These are phyloP conservation scores for Geranomyces variabilis DNA, from an alignment of 192 early-diverging fungal species.

Conservation along the genomic window DNA sequence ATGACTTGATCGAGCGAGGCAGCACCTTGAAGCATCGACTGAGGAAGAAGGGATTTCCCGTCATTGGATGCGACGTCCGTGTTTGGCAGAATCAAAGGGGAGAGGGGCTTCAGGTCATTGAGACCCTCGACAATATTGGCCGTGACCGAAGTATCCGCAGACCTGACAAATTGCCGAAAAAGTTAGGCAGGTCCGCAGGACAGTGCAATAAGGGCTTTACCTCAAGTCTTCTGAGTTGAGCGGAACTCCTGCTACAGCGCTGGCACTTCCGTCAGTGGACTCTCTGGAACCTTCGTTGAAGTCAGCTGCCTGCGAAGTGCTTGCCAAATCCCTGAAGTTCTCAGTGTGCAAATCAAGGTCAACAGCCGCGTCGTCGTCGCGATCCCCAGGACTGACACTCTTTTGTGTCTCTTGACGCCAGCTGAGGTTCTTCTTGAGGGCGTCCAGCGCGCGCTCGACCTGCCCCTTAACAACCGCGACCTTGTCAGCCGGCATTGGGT, in stretches of 20 bases:
- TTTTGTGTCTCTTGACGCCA: slow-evolving; percentile 3
- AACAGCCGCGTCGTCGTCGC: slow-evolving; percentile 1
- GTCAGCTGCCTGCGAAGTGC: not conserved
- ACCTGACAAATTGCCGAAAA: not conserved
- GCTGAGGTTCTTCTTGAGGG: slow-evolving; percentile 7
- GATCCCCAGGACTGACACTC: slow-evolving; percentile 1
- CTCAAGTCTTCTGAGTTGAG: slow-evolving; percentile 3
- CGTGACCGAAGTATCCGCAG: slow-evolving; percentile 2
- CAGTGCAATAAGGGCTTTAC: not conserved
- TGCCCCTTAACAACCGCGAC: not conserved
- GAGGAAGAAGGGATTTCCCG: not conserved
- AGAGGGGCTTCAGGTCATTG: not conserved
- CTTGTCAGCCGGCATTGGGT: not conserved
- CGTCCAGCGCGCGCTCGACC: not conserved
- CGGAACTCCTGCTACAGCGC: not conserved
- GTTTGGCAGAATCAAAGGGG: not conserved
- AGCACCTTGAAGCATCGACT: slow-evolving; percentile 1
- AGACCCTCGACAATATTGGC: slow-evolving; percentile 1
- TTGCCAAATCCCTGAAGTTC: slow-evolving; percentile 2
- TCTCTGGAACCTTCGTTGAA: not conserved
- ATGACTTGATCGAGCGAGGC: not conserved
- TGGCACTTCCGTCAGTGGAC: not conserved
- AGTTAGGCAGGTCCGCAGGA: not conserved
- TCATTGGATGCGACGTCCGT: not conserved
- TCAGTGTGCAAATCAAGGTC: slow-evolving; percentile 1